phyloP scores from a whole-genome alignment of 1,284 basidiomycete species.

The Schizophyllum commune region DNA sequence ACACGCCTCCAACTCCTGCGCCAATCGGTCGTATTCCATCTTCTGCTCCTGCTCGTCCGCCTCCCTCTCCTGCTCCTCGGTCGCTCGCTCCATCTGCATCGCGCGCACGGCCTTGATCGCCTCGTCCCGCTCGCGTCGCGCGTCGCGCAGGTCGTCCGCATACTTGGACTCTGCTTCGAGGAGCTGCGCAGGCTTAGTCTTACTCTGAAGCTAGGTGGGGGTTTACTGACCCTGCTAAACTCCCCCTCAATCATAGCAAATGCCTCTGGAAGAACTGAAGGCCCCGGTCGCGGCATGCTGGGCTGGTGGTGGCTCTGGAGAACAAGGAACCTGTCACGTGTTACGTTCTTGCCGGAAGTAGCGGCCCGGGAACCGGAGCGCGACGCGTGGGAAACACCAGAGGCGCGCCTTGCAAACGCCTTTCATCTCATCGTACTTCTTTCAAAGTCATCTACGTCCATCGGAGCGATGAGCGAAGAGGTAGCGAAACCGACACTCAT shows the following conservation, averaged over 20 bases:
- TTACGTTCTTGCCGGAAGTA: not conserved
- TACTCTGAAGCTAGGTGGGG: not conserved
- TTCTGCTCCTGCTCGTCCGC: conserved; percentile 45
- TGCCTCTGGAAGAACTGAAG: not conserved
- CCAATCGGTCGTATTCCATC: conserved; percentile 17
- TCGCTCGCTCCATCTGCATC: conserved; percentile 36
- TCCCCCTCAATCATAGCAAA: not conserved
- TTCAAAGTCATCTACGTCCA: too few relatives aligned
- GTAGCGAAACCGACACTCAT: too few relatives aligned
- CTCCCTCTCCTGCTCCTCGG: conserved; percentile 39
- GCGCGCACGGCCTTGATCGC: conserved; percentile 39
- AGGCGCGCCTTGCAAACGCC: too few relatives aligned
- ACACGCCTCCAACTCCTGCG: not conserved
- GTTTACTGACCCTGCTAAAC: not conserved
- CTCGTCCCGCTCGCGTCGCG: conserved; percentile 46
- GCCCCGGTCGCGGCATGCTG: not conserved
- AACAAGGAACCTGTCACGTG: not conserved
- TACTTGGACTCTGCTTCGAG: not conserved
- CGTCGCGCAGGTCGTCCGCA: conserved; percentile 22
- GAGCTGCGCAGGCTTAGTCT: not conserved
- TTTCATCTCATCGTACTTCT: too few relatives aligned
- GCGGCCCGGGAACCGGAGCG: not conserved
- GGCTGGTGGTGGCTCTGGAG: not conserved
- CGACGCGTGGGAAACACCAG: too few relatives aligned
- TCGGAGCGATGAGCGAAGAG: too few relatives aligned